Evolutionary conservation across 768 basidiomycete species (phyloP), one percentile per base, ranked within the genome.

Genomic region (Suillus occidentalis): DNA sequence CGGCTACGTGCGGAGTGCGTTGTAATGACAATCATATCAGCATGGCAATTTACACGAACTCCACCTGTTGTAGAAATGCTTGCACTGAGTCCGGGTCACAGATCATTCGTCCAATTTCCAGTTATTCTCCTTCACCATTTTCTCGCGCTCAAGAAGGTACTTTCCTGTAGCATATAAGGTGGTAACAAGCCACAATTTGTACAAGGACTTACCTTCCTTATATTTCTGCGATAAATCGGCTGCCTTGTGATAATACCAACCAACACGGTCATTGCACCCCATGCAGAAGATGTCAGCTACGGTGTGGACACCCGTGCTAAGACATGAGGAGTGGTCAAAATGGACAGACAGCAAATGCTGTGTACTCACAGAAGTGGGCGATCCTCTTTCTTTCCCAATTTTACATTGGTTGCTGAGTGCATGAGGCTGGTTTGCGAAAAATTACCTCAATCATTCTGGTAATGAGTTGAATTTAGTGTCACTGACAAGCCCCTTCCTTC

Each of bases 181-280:
- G 37, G 16, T 43, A 34, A 10, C 5, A 10, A 69, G 58, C 22
- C 12, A 20, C 10, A 28, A 47, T 50, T 18, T 18, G 1, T 34
- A 39, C 3, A 22, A 12, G 12, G 14, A 36, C 83, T 45, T 40
- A 86, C 92, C 89, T 84, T 94, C 92, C 75, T 94, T 94, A 72
- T 94, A 94, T 72, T 89, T 92, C 84, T 94, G 92, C 3, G 85
- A 82, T 45, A 80, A 78, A 68, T 94, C 90, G 0, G 88, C 83
- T 14, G 92, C 91, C 72, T 89, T 90, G 74, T 91, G 86, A 69
- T 94, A 94, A 71, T 82, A 92, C 92, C 92, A 94, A 1, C 92
- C 92, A 5, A 94, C 64, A 42, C 90, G 83, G 18, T 90, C 90
- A 63, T 89, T 87, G 76, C 92, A 94, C 0, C 90, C 91, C 39